Base-by-base conservation (phyloP, 2,329 filamentous ascomycete species). In the Aspergillus brunneoviolaceus region DNA sequence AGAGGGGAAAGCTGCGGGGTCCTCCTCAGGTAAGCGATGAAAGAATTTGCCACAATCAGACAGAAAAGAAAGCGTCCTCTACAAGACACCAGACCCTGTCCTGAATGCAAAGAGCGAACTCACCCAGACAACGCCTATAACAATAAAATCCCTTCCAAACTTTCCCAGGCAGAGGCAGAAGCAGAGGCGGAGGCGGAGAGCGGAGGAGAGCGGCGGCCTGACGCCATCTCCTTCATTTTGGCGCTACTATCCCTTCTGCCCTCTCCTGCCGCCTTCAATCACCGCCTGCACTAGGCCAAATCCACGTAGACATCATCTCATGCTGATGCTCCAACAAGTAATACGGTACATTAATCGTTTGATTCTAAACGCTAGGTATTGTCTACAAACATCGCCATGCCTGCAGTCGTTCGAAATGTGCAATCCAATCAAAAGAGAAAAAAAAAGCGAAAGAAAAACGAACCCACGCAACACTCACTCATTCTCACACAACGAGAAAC, bases 351-450 rank as follows among this genome's bases (percentile, higher is more conserved):
- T 5, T 35, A 35, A 35, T 35, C 11, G 5, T 12, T 35, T 16
- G 63, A 68, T 69, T 68, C 61, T 69, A 68, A 62, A 56, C 67
- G 65, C 64, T 68, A 65, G 59, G 11, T 16, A 35, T 16, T 63
- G 55, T 64, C 59, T 66, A 65, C 61, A 60, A 61, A 63, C 61
- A 59, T 64, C 59, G 60, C 62, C 63, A 49, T 51, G 59, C 57
- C 60, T 55, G 60, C 59, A 58, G 61, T 51, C 58, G 45, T 45
- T 58, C 49, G 51, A 55, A 65, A 58, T 56, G 57, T 58, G 51
- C 57, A 65, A 67, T 63, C 62, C 61, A 65, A 63, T 54, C 56
- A 62, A 63, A 55, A 55, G 52, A 57, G 61, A 59, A 49, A 42
- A 60, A 19, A 57, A 23, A 29, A 55, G 19, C 31, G 14, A 25